Base-by-base conservation (phyloP, 305 asterid species). In the Fraxinus baroniana region DNA sequence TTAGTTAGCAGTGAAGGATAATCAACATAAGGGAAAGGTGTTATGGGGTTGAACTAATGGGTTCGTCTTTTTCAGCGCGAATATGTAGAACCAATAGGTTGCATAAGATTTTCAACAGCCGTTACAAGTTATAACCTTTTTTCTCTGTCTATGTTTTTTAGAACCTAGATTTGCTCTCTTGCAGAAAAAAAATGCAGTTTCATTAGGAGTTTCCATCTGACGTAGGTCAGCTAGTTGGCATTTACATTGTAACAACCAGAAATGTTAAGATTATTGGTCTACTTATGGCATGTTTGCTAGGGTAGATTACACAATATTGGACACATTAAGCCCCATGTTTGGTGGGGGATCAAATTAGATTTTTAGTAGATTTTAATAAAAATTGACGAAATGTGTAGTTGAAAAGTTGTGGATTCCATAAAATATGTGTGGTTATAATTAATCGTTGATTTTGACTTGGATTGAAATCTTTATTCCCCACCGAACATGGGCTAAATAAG, bases 261-360 rank as follows among this genome's bases (percentile, higher is more conserved):
- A 24, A 22, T 39, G 86, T 81, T 52, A 64, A 64, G 55, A 80
- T 78, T 36, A 12, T 36, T 35, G 84, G 62, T 18, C 36, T 77
- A 5, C 13, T 15, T 35, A 12, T 55, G 24, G 17, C 35, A 10
- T 71, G 28, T 26, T n/a, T 41, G 24, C n/a, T 1, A 22, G 28
- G 35, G 72, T 64, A 64, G n/a, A 24, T 64, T 10, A 64, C 1
- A 64, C 7, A 10, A 24, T 64, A 24, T 64, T 24, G 17, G 70
- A 18, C 30, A 60, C 26, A 60, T 6, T 60, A 41, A 41, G 52
- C 52, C 52, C 52, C 17, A 1, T 2, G 17, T 41, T 41, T 41
- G 52, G 52, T 41, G 52, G 2, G 2, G 13, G 15, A 39, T 39
- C 49, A 39, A 9, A 39, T 39, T 39, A 39, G 49, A 41, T 41